Conservation (phyloP, 768 basidiomycete genomes). For the Leucocoprinus birnbaumii region DNA sequence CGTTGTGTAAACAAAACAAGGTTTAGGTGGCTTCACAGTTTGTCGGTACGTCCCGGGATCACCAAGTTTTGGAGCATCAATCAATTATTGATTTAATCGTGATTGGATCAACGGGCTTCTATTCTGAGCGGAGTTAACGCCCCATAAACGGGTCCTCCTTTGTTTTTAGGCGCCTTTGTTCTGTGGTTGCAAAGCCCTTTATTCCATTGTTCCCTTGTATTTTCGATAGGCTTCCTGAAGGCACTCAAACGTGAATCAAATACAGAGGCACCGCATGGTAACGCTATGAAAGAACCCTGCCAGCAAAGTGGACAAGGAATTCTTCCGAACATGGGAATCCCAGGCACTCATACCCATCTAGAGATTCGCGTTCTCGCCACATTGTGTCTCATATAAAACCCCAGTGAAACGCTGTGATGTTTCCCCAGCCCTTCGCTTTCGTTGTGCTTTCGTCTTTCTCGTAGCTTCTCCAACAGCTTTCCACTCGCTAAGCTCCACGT, state of each 20-base stretch:
- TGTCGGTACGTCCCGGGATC: constrained; percentile 29
- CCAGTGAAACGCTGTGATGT: background rate
- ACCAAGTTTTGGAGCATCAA: background rate
- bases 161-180: constrained; percentile 25
- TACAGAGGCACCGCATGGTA: background rate
- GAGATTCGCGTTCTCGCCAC: too few species aligned
- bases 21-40: constrained; percentile 55
- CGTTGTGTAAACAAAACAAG: constrained; percentile 48
- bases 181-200: constrained; percentile 27
- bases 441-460: constrained; percentile 16
- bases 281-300: background rate
- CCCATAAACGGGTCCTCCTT: constrained; percentile 9
- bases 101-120: background rate
- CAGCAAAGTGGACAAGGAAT: background rate
- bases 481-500: constrained; percentile 19
- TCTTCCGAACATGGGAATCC: background rate
- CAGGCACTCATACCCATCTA: background rate
- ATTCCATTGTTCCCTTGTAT: constrained; percentile 9
- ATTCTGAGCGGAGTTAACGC: background rate
- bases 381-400: constrained; percentile 12
- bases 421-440: constrained; percentile 10
- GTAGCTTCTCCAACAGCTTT: constrained; percentile 12
- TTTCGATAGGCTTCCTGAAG: too few species aligned
- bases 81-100: background rate
- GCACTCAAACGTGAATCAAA: background rate